Evolutionary conservation across 2,329 filamentous ascomycete genomes (phyloP), one percentile per base, ranked within the genome.

Genomic region (Acephala macrosclerotiorum): DNA sequence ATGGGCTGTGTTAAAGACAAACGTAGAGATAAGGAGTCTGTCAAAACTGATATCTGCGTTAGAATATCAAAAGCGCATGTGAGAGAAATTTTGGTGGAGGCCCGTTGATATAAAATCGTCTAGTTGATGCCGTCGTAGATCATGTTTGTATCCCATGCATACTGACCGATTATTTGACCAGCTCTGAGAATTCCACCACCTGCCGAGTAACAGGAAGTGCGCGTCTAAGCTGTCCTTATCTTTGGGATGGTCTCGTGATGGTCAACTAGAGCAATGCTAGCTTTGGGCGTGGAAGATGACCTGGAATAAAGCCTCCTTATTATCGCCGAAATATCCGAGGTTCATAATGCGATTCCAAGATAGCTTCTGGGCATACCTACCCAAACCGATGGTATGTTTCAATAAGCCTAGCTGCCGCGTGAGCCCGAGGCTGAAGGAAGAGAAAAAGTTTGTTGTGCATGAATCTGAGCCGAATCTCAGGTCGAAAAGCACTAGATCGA

Each of bases 341-440:
- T 18, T n/a, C 25, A 29, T 25, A 16, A 16, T 18, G 26, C 12
- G 22, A 53, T 16, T 33, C 49, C 12, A 53, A 53, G 47, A 22
- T 51, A 14, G 47, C 22, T 29, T 26, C 26, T 8, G 22, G 12
- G 49, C 49, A 53, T 53, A 33, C 9, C 36, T 55, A 53, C 26
- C 33, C 42, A 51, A 35, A 20, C 1, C 36, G 61, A 29, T 58
- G 29, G 61, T 63, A 58, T 36, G 55, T 58, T 63, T 58, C 61
- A 58, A 58, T 20, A n/a, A 33, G 1, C 9, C 25, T 33, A 2
- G 18, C 49, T 26, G 49, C 49, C 6, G 26, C 18, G 45, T 22
- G n/a, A 33, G 6, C 25, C 9, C 25, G 22, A 53, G 22, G 49
- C 25, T 33, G 22, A 29, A 25, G 12, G 26, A 53, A 5, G 25